phyloP scores from a whole-genome alignment of 495 filamentous ascomycete species.

The Bombardia bombarda region DNA sequence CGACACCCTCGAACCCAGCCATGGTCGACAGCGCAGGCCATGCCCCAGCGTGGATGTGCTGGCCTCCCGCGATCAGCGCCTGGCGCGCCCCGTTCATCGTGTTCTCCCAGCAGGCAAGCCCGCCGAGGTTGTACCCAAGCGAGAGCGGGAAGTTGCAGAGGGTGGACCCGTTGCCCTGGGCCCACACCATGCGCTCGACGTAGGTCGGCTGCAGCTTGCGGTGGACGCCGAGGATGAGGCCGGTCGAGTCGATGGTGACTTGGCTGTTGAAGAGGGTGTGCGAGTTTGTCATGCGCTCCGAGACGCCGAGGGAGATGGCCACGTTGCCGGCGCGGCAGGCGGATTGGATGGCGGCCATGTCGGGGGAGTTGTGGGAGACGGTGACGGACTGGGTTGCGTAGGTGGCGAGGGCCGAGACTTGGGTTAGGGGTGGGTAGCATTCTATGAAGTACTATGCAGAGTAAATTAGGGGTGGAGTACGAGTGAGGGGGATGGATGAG shows the following conservation, averaged over 20 bases:
- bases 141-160: conserved; percentile 13
- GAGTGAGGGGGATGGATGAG: not conserved
- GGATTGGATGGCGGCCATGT: conserved; percentile 24
- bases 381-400: conserved; percentile 29
- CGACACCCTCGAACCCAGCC: conserved; percentile 25
- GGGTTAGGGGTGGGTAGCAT: conserved; percentile 22
- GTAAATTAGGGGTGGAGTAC: not conserved
- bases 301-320: conserved; percentile 28
- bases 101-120: conserved; percentile 43
- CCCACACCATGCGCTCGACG: conserved; percentile 38
- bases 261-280: conserved; percentile 37
- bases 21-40: conserved; percentile 36
- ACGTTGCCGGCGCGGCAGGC: conserved; percentile 22
- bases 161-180: conserved; percentile 32
- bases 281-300: conserved; percentile 28
- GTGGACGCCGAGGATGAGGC: conserved; percentile 36
- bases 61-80: conserved; percentile 28
- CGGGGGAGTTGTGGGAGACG: conserved; percentile 15
- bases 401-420: conserved; percentile 15
- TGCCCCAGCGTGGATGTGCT: conserved; percentile 32
- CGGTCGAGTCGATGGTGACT: conserved; percentile 30
- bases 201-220: conserved; percentile 44
- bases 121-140: conserved; percentile 31
- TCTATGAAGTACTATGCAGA: conserved; percentile 21
- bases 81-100: conserved; percentile 38